A percentile compares a stretch with the other conserved stretches of the same genome.
Conservation (phyloP, 2,329 filamentous ascomycete genomes). For the Malbranchea zuffiana region DNA sequence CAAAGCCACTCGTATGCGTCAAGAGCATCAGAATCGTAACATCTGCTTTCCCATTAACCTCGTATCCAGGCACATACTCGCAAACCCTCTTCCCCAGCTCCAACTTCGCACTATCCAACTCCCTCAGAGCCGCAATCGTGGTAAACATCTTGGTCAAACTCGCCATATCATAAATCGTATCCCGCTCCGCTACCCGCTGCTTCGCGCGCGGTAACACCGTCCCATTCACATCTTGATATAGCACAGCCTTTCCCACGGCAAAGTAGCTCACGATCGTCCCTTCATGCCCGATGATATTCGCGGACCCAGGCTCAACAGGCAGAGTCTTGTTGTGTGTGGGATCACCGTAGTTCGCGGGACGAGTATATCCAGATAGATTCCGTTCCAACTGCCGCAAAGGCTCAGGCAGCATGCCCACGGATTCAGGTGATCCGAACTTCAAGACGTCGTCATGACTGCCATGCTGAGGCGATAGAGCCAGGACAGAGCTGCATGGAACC, state of each 20-base stretch:
- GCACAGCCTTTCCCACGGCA: slow-evolving; percentile 16
- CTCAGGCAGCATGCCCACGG: slow-evolving; percentile 3
- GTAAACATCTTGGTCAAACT: slow-evolving; percentile 32
- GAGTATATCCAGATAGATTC: slow-evolving; percentile 4
- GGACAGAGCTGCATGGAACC: too few relatives aligned
- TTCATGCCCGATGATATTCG: slow-evolving; percentile 16
- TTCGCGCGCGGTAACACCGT: slow-evolving; percentile 18
- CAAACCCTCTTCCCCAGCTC: slow-evolving; percentile 22
- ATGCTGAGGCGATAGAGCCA: too few relatives aligned
- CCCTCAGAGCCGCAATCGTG: slow-evolving; percentile 24
- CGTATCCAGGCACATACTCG: slow-evolving; percentile 25
- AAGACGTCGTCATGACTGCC: too few relatives aligned
- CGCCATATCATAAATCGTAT: slow-evolving; percentile 33
- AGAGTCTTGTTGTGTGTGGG: slow-evolving; percentile 13
- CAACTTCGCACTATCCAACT: slow-evolving; percentile 21
- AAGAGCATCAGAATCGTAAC: slow-evolving; percentile 27
- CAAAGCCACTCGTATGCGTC: slow-evolving; percentile 28
- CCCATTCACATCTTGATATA: slow-evolving; percentile 24
- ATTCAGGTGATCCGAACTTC: slow-evolving; percentile 3
- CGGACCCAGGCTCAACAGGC: slow-evolving; percentile 17
- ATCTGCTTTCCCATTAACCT: slow-evolving; percentile 24
- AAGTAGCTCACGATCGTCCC: slow-evolving; percentile 18
- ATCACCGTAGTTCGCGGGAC: slow-evolving; percentile 16
- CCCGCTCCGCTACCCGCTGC: slow-evolving; percentile 22
- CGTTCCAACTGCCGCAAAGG: slow-evolving; percentile 1